Evolutionary conservation across 2,329 filamentous ascomycete species (phyloP), one percentile per base, ranked within the genome.

Genomic region (Neopestalotiopsis sp.): DNA sequence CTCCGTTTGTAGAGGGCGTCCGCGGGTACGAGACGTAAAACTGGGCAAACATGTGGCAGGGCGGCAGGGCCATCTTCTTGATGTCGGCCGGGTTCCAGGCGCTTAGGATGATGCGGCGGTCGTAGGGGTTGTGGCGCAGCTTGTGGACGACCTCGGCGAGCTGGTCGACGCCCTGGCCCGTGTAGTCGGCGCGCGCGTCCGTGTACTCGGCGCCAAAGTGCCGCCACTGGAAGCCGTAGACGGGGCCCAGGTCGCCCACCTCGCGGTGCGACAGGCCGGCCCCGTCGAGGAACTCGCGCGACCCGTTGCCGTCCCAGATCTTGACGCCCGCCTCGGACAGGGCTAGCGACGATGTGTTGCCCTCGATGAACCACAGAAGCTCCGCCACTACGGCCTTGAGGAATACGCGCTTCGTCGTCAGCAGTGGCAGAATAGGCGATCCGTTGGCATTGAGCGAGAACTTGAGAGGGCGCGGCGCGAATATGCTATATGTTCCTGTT

Each of bases 221-320:
- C 3, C 96, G 92, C 96, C 96, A 99, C 82, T 99, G 96, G 83
- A 99, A 99, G 1, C 96, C 96, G 79, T 99, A 99, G 0, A 98
- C 95, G 38, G 96, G 96, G 0, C 96, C 96, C 0, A 99, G 86
- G 77, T 99, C 96, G 72, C 96, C 96, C 24, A 91, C 92, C 66
- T 90, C 93, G 69, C 95, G 93, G 78, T 97, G 90, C 0, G 86
- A 85, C 6, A 98, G 88, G 0, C 95, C 95, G 1, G 96, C 88
- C 71, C 86, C 91, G 83, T 99, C 95, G 49, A 99, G 92, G 80
- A 92, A 98, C 76, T 91, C 92, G 75, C 96, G 93, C 61, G 91
- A 94, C 58, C 95, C 96, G 78, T 99, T 99, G 75, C 95, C 95
- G 79, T 99, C 96, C 96, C 96, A 99, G 79, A 99, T 99, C 82